A percentile compares a stretch with the other conserved stretches of the same genome.
These are phyloP conservation scores for Pachyrhizus erosus DNA, from an alignment of 306 rosid species.

Conservation along the genomic window DNA sequence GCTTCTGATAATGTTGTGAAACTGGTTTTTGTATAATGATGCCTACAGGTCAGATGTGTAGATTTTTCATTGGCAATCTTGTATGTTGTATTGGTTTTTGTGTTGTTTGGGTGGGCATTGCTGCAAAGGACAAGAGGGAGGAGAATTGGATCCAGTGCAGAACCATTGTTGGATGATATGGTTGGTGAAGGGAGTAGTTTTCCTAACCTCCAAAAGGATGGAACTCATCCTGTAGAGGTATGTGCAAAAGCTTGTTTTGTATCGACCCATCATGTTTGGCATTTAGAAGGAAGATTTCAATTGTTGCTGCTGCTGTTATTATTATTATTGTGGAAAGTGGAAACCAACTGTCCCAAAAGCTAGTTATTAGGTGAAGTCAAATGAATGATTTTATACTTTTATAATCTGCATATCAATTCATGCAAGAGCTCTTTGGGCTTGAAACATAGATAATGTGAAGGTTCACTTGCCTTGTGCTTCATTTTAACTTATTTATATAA, in stretches of 20 bases:
- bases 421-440: neutral
- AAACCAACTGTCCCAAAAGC: slow-evolving; percentile 17
- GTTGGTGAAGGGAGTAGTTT: slow-evolving; percentile 51
- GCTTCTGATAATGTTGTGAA: slow-evolving; percentile 34
- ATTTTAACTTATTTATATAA: slow-evolving; percentile 6
- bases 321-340: neutral
- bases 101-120: slow-evolving; percentile 80
- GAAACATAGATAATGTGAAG: neutral
- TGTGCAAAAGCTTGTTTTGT: slow-evolving; percentile 31
- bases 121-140: slow-evolving; percentile 64
- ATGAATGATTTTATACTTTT: slow-evolving; percentile 21
- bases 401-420: neutral
- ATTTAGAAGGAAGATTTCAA: slow-evolving; percentile 18
- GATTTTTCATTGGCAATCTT: slow-evolving; percentile 72
- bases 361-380: slow-evolving; percentile 14
- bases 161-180: slow-evolving; percentile 69
- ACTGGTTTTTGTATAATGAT: slow-evolving; percentile 42
- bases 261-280: slow-evolving; percentile 2
- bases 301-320: neutral
- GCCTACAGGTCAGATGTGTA: slow-evolving; percentile 78
- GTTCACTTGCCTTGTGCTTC: neutral
- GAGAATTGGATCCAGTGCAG: slow-evolving; percentile 51
- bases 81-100: slow-evolving; percentile 65
- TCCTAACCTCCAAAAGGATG: slow-evolving; percentile 54
- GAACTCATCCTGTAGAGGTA: slow-evolving; percentile 58